Conservation (phyloP, 1,284 basidiomycete genomes). For the Dichomitus squalens region DNA sequence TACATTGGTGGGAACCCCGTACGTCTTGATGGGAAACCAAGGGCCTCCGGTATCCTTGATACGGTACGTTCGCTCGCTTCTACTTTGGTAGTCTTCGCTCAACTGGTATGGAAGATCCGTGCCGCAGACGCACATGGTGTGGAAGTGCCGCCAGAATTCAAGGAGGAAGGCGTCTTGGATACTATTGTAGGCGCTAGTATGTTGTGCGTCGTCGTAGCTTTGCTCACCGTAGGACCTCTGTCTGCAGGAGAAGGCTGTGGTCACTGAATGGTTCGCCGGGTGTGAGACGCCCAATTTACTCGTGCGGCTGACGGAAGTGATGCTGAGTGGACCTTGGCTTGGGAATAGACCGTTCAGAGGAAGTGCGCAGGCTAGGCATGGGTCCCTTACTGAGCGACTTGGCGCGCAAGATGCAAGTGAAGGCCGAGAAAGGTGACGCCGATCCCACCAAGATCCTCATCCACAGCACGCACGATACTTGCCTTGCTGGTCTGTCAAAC, state of each 20-base stretch:
- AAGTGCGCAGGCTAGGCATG: conserved; percentile 78
- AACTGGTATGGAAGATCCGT: conserved; percentile 46
- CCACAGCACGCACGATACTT: conserved; percentile 78
- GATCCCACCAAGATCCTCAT: conserved; percentile 66
- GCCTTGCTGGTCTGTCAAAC: conserved; percentile 65
- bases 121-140: conserved; percentile 74
- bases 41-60: conserved; percentile 81
- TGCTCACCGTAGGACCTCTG: neutral
- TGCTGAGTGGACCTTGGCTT: neutral
- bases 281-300: conserved; percentile 32
- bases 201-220: neutral
- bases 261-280: conserved; percentile 77
- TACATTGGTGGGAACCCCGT: conserved; percentile 73
- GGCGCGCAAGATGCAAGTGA: conserved; percentile 59
- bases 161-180: conserved; percentile 58
- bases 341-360: conserved; percentile 64
- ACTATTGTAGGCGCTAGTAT: conserved; percentile 54
- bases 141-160: conserved; percentile 68
- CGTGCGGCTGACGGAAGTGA: neutral
- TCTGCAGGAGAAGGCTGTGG: conserved; percentile 68
- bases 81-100: neutral
- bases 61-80: conserved; percentile 47
- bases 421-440: conserved; percentile 44
- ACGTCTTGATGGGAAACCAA: conserved; percentile 75
- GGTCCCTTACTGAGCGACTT: conserved; percentile 72